Conservation (phyloP, 371 early-diverging fungal species). For the Rhizomucor pusillus region DNA sequence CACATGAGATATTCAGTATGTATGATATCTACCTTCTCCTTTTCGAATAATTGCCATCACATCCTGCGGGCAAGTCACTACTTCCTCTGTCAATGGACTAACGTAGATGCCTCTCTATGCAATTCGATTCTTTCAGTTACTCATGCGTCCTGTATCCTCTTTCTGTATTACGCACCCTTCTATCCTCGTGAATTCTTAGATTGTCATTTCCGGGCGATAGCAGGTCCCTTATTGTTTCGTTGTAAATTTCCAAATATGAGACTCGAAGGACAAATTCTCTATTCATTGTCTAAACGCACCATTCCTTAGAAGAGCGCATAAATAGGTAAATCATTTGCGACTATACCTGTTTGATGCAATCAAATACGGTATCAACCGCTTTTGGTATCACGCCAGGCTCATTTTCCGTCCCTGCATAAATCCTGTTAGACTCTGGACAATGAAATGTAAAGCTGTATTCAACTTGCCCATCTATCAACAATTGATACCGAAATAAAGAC, state of each 20-base stretch:
- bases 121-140: background rate
- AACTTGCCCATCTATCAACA: slow-evolving; percentile 28
- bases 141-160: background rate
- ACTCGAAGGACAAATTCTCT: slow-evolving; percentile 88
- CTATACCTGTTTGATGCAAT: slow-evolving; percentile 43
- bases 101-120: slow-evolving; percentile 83
- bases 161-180: slow-evolving; percentile 34
- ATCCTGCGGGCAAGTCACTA: slow-evolving; percentile 82
- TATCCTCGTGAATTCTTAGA: slow-evolving; percentile 79
- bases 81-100: slow-evolving; percentile 82
- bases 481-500: background rate
- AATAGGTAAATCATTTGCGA: too few species aligned
- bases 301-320: too few species aligned
- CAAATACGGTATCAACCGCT: slow-evolving; percentile 55
- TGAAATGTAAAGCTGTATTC: background rate
- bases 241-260: slow-evolving; percentile 97
- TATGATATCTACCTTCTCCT: slow-evolving; percentile 65
- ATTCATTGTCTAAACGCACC: slow-evolving; percentile 41
- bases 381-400: slow-evolving; percentile 60
- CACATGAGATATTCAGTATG: background rate
- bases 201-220: slow-evolving; percentile 76
- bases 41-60: slow-evolving; percentile 72
- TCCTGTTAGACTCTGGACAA: slow-evolving; percentile 3
- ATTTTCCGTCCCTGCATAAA: slow-evolving; percentile 51
- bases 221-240: slow-evolving; percentile 91